These are phyloP conservation scores for Phytopythium helicoides DNA, from an alignment of 352 stramenopile genomes.

Conservation along the genomic window DNA sequence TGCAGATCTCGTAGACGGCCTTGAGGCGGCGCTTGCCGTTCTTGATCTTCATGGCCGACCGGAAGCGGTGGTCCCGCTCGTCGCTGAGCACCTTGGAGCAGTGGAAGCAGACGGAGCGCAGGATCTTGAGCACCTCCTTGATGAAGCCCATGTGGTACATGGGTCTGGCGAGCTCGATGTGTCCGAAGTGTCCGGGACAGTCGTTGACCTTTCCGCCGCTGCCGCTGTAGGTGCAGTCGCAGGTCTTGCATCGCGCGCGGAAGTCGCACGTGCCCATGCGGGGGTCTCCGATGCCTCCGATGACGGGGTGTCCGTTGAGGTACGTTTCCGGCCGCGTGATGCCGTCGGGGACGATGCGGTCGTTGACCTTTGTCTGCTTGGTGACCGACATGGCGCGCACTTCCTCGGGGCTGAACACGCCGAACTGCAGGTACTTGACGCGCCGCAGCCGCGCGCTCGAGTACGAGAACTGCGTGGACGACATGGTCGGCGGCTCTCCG, in stretches of 20 bases:
- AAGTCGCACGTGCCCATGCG: conserved; percentile 95
- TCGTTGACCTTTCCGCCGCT: conserved; percentile 94
- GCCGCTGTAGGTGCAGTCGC: conserved; percentile 90
- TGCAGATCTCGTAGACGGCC: conserved; percentile 94
- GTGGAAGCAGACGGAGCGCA: conserved; percentile 97
- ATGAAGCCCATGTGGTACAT: conserved; percentile 99
- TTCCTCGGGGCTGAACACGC: conserved; percentile 97
- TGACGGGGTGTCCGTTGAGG: conserved; percentile 94
- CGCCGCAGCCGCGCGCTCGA: conserved; percentile 92
- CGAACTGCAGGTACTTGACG: conserved; percentile 98
- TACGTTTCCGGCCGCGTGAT: conserved; percentile 91
- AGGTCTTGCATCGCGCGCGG: conserved; percentile 88
- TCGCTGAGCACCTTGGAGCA: conserved; percentile 95
- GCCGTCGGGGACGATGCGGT: conserved; percentile 94
- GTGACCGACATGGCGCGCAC: conserved; percentile 96
- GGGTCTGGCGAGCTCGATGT: conserved; percentile 96
- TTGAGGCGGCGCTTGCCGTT: conserved; percentile 91
- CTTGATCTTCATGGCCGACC: conserved; percentile 83
- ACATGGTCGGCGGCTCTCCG: too few relatives aligned
- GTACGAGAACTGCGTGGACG: conserved; percentile 94
- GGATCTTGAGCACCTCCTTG: conserved; percentile 93
- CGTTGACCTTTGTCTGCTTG: conserved; percentile 97
- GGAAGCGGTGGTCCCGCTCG: conserved; percentile 82
- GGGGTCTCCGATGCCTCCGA: conserved; percentile 98
- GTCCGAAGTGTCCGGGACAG: conserved; percentile 98